Evolutionary conservation across 495 filamentous ascomycete species (phyloP).

Genomic region (Aspergillus haitiensis): DNA sequence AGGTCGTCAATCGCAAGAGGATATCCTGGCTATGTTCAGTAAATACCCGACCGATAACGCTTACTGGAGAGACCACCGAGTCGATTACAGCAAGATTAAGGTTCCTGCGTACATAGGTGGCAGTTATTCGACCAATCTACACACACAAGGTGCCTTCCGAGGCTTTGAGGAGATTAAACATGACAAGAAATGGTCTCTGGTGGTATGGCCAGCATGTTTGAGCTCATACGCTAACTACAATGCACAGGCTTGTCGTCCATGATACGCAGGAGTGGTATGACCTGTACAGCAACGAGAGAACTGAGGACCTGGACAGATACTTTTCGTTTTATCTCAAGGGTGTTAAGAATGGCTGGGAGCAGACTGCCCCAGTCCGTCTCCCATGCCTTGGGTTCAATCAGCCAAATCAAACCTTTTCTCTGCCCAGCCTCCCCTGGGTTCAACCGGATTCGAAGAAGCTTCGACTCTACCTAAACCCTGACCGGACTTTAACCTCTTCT

Average conservation of each 20-base stretch:
- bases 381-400: constrained; percentile 29
- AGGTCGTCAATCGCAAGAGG: constrained; percentile 19
- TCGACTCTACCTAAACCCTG: background rate
- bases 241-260: constrained; percentile 6
- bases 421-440: constrained; percentile 5
- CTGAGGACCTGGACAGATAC: constrained; percentile 34
- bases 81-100: constrained; percentile 25
- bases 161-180: constrained; percentile 30
- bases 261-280: constrained; percentile 46
- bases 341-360: constrained; percentile 43
- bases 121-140: constrained; percentile 33
- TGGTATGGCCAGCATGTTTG: background rate
- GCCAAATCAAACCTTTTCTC: constrained; percentile 5
- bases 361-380: constrained; percentile 38
- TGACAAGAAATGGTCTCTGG: constrained; percentile 30
- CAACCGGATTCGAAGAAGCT: constrained; percentile 1
- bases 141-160: constrained; percentile 39
- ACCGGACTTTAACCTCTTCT: no score
- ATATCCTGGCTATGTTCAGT: constrained; percentile 33
- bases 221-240: no score
- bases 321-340: constrained; percentile 43
- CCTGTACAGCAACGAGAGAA: constrained; percentile 31
- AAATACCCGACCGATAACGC: constrained; percentile 22
- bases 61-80: constrained; percentile 34
- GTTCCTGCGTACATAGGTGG: constrained; percentile 33